Percentiles rank a stretch among this genome's conserved stretches.
Evolutionary conservation across 257 asterid species (phyloP).

Genomic region (Verbena officinalis): DNA sequence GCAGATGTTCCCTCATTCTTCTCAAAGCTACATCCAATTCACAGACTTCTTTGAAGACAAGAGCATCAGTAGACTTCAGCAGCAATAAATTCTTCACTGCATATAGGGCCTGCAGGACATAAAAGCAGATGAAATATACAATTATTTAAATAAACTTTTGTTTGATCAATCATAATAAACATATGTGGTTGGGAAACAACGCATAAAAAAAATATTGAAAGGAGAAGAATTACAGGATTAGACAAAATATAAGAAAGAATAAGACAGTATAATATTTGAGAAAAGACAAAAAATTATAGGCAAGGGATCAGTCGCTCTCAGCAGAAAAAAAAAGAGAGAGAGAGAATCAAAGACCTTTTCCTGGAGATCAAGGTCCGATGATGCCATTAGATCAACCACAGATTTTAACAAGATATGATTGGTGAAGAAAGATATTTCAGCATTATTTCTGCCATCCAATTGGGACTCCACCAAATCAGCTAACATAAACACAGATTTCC

Average conservation of each 20-base stretch:
- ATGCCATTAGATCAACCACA: conserved; percentile 58
- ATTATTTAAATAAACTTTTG: too few species aligned
- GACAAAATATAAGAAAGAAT: too few species aligned
- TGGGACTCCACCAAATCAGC: conserved; percentile 68
- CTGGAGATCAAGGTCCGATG: conserved; percentile 78
- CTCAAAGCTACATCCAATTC: conserved; percentile 54
- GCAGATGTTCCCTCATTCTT: conserved; percentile 52
- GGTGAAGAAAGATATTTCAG: conserved; percentile 52
- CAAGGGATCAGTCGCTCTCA: too few species aligned
- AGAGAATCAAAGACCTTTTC: conserved; percentile 80
- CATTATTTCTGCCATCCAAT: conserved; percentile 39
- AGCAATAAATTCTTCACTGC: conserved; percentile 64
- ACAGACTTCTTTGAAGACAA: conserved; percentile 60
- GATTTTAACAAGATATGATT: conserved; percentile 60
- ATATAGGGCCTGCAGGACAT: conserved; percentile 58
- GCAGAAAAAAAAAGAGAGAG: too few species aligned
- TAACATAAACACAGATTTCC: conserved; percentile 65
- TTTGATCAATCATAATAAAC: too few species aligned
- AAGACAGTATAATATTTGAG: too few species aligned
- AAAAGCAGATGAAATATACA: conserved; percentile 17
- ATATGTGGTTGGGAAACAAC: too few species aligned
- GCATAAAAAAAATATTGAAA: too few species aligned
- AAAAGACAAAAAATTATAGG: too few species aligned
- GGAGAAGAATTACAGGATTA: too few species aligned
- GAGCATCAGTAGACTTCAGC: conserved; percentile 52